Evolutionary conservation across 306 rosid genomes (phyloP), one percentile per base, ranked within the genome.

Genomic region (Sphenostylis stenocarpa): DNA sequence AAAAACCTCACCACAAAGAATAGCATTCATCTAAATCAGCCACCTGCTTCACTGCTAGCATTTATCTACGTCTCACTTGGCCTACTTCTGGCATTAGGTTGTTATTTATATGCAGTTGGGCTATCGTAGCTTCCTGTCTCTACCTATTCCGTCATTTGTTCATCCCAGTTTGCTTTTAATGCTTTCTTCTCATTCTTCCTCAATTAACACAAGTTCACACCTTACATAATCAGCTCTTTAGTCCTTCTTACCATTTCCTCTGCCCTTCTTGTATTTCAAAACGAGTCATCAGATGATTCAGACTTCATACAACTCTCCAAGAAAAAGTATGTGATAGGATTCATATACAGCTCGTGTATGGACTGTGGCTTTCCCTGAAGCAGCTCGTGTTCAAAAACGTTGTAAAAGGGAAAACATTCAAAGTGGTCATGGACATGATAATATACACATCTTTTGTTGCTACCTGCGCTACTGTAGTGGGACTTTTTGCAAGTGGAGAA

Each of bases 401-500:
- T n/a, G 5, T 76, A 0, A 82, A 70, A 70, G 44, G 28, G 1
- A 57, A 70, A 23, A 70, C 24, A 52, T 33, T 82, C 61, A 70
- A 76, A 76, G 63, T 26, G 72, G 12, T 82, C 0, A 62, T 82
- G 78, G 85, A 82, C 24, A 21, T 82, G 85, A 82, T 63, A 11
- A 43, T 76, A 21, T 70, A 64, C 56, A 43, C 36, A 0, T 1
- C 12, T 4, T 3, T 82, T 8, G 85, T 82, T 6, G 74, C 75
- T 43, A 52, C 75, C 2, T 12, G 12, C 63, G 75, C 51, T 12
- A 33, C 44, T 3, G n/a, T 82, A 16, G 44, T 77, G 6, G 85
- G 82, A 53, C 43, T 70, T 17, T 82, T 82, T 63, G 85, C 85
- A 4, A 82, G 85, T 70, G 85, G 85, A 53, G 78, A 82, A 11